Base-by-base conservation (phyloP, 768 basidiomycete species). In the Collybiopsis luxurians region DNA sequence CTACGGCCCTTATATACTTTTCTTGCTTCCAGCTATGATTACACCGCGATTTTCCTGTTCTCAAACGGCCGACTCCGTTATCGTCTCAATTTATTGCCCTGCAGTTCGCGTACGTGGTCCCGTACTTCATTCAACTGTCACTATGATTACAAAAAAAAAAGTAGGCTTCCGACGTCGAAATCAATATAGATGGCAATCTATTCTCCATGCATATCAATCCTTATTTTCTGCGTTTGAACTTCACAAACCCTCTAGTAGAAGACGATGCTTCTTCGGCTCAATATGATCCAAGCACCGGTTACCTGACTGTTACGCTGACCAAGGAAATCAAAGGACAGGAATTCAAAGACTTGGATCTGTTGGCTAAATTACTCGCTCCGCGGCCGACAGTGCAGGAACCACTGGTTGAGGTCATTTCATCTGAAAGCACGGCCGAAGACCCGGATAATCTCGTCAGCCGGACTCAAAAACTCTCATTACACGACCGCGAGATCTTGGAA, bases 161-260 rank as follows among this genome's bases (percentile, higher is more conserved):
- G 69, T 80, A 93, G 91, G 89, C 92, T 11, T 82, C 86, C 40
- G 92, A 93, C 61, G 82, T 86, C 30, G 92, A 93, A 68, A 86
- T 92, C 49, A 77, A 87, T 60, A 83, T 91, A 55, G 87, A 90
- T 64, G 82, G 82, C 53, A 81, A 81, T 26, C 70, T 87, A 47
- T 77, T 93, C 67, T 85, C 83, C 19, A 72, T 92, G 39, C 85
- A 93, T 64, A 81, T 92, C 67, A 90, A 89, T 57, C 92, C 92
- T 1, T 95, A 93, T 66, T 94, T 89, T 64, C 77, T 94, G 53
- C 86, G 90, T 1, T 77, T 95, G 59, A 84, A 85, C 64, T 92
- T 95, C 67, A 76, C 87, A 27, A 80, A 88, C 62, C 68, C 81
- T 0, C 67, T 88, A 24, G 61, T 87, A 39, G 81, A 89, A 55